Percentiles rank a stretch among this genome's conserved stretches.
Evolutionary conservation across 495 filamentous ascomycete species (phyloP).

Genomic region (Hypoxylon trugodes): DNA sequence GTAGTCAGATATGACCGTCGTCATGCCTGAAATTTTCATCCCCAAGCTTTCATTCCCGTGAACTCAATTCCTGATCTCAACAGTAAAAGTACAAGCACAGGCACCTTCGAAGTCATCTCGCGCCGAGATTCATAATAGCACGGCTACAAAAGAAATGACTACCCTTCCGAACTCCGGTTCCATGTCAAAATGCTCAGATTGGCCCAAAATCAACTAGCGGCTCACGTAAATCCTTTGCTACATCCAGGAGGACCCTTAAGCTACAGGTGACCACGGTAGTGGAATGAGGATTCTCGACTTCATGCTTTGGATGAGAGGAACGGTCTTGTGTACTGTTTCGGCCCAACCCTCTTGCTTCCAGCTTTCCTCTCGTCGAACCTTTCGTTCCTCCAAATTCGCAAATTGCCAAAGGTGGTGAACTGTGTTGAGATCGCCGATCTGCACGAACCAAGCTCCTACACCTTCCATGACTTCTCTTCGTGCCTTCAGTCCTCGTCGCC

Average conservation of each 20-base stretch:
- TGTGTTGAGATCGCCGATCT: constrained; percentile 96
- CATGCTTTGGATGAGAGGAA: constrained; percentile 96
- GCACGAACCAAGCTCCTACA: constrained; percentile 98
- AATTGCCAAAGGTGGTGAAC: constrained; percentile 99
- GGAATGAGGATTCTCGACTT: constrained; percentile 92
- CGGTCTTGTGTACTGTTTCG: constrained; percentile 98
- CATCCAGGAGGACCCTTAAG: constrained; percentile 51
- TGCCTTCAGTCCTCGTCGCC: constrained; percentile 90
- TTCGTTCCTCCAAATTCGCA: constrained; percentile 92
- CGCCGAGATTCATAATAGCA: not conserved
- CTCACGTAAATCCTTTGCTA: not conserved
- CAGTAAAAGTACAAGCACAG: constrained; percentile 27
- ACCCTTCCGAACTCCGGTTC: constrained; percentile 35
- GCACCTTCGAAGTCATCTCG: not conserved
- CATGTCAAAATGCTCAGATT: constrained; percentile 27
- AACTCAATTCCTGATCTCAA: constrained; percentile 4
- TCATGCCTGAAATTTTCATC: constrained; percentile 8
- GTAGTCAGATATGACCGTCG: constrained; percentile 6
- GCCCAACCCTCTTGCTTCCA: constrained; percentile 97
- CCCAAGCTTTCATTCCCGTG: not conserved
- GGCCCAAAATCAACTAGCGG: not conserved
- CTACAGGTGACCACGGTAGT: constrained; percentile 95
- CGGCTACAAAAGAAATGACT: constrained; percentile 9
- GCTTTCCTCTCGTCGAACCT: constrained; percentile 89
- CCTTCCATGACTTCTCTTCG: constrained; percentile 97